phyloP scores from a whole-genome alignment of 129 eudicot species.

The Logfia minima region DNA sequence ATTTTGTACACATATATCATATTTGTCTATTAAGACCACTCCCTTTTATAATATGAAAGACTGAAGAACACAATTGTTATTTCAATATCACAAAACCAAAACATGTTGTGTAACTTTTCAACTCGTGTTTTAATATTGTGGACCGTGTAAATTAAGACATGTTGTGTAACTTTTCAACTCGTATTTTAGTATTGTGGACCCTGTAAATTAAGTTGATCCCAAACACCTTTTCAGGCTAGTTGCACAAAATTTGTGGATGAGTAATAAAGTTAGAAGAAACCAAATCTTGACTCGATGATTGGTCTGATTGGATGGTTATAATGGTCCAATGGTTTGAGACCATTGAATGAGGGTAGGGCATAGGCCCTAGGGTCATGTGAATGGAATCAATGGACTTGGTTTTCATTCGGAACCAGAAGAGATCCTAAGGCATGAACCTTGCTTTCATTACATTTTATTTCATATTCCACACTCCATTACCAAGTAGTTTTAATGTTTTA shows the following conservation, averaged over 20 bases:
- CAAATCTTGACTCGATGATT: background rate
- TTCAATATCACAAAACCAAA: no score
- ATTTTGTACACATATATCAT: no score
- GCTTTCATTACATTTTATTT: conserved; percentile 1
- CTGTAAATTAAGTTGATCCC: no score
- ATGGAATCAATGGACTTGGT: conserved; percentile 22
- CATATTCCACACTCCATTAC: background rate
- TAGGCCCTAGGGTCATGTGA: conserved; percentile 18
- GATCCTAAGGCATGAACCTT: conserved; percentile 29
- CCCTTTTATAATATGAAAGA: no score
- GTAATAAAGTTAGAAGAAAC: conserved; percentile 10
- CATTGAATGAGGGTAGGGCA: conserved; percentile 10
- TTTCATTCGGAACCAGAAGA: background rate
- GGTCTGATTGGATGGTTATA: conserved; percentile 24
- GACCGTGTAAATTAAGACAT: no score
- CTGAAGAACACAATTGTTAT: no score
- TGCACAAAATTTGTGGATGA: conserved; percentile 24
- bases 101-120: no score
- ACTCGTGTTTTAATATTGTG: no score
- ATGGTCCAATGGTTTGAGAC: conserved; percentile 20
- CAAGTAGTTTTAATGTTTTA: background rate
- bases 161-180: no score
- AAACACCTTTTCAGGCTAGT: background rate
- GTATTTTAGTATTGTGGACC: no score
- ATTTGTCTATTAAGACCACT: no score